Base-by-base conservation (phyloP, 331 rosid species). In the Quercus lobata region DNA sequence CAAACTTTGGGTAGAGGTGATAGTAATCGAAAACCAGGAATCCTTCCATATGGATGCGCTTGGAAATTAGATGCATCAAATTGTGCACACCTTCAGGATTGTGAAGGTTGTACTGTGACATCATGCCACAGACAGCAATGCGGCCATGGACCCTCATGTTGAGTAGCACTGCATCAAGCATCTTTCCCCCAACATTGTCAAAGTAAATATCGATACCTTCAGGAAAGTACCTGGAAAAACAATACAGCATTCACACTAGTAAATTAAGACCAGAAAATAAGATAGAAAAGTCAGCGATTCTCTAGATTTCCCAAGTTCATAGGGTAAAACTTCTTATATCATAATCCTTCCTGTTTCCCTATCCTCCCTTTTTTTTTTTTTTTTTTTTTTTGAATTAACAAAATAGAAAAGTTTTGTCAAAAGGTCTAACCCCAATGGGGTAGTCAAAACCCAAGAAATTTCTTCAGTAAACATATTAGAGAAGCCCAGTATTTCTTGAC, bases 151-250 rank as follows among this genome's bases (percentile, higher is more conserved):
- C 49, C 21, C 75, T 77, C 82, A 82, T 77, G 46, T 82, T 82
- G 1, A 2, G 46, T 2, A 82, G 79, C 57, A 82, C 85, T 1
- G 78, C 78, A 60, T 82, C 82, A 7, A 82, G 85, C 85, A 77
- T 82, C 49, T 77, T 29, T 21, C 85, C 85, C 16, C 82, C 85
- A 9, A 82, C 85, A 27, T 82, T 82, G n/a, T 82, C 85, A 72
- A 72, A 77, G 74, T 77, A 82, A 16, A 82, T 77, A n/a, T 77
- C 82, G 1, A 82, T 82, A 32, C 85, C 85, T 41, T 77, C 56
- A 1, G 78, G 85, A 16, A 82, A 72, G 63, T 57, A 82, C 24
- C 82, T 82, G 79, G 2, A 6, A 22, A 35, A 18, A 46, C 9
- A 29, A 4, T 7, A 75, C 44, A 63, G 22, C 35, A 25, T 27